Base-by-base conservation (phyloP, 345 rosid genomes). In the Citrus australasica region DNA sequence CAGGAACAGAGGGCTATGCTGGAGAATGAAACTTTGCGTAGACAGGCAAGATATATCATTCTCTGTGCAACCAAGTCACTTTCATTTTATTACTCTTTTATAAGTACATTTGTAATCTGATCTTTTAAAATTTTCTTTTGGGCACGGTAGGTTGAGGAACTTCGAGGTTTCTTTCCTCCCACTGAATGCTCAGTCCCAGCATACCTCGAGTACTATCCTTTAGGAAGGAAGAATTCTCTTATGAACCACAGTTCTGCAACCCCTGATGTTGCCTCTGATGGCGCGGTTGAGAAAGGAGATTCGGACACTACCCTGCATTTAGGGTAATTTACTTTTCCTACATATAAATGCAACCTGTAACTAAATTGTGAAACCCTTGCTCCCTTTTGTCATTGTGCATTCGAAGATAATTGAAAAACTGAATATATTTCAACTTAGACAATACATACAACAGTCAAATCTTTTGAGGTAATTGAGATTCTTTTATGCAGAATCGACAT, bases 1-100 rank as follows among this genome's bases (percentile, higher is more conserved):
- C 91, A 92, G 99, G 96, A 92, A 85, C 93, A 93, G 69, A 83
- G 86, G 46, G 93, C 96, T 35, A 82, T 85, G 89, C 86, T 91
- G 82, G 98, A 95, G 88, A 95, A 95, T 71, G 95, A 88, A 89
- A 87, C 95, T 83, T 84, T 95, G 80, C 97, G 93, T 71, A 88
- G 92, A 88, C 98, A 95, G 95, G 98, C 64, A 83, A 76, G 73
- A 40, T 67, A 66, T 62, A 24, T 21, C 78, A 63, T 85, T 73
- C 70, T 78, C 67, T 37, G 46, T 77, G 5, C 7, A 30, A 70
- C 42, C 9, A 17, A 71, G 10, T 30, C 42, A 62, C 35, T 17
- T 65, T 35, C 61, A 35, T 64, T 62, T 35, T 35, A 35, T 35
- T 35, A 35, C 37, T 35, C 37, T 35, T 35, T 35, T 35, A 35